Evolutionary conservation across 2,329 filamentous ascomycete species (phyloP), one percentile per base, ranked within the genome.

Genomic region (Aspergillus sp.): DNA sequence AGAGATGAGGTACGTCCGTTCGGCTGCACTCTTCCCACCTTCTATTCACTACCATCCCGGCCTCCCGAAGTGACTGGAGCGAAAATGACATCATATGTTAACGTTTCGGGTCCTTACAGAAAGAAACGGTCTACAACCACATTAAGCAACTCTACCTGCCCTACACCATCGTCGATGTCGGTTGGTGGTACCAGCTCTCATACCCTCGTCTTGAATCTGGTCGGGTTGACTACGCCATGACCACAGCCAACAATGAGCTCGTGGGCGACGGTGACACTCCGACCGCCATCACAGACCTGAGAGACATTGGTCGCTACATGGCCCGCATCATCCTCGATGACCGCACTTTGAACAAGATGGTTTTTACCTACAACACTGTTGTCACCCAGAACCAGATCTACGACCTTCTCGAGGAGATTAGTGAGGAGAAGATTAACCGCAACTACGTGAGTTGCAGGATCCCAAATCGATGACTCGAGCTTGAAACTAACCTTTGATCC

Each of bases 81-180:
- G 25, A 20, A n/a, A 32, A 35, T 45, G 25, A 30, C 27, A 41
- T 32, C 25, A 30, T 37, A 17, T 13, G 38, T 43, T 41, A 44
- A 41, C 22, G 30, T 39, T 17, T 41, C 13, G 20, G 7, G n/a
- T 23, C 17, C 19, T 9, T 42, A 32, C 51, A 74, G 63, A 81
- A 81, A 66, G 75, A 81, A 53, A 61, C 67, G 2, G 66, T 80
- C 10, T 70, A 76, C 56, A 70, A 76, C 48, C 70, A 76, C 46
- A 66, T 81, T 49, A 73, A 74, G 54, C 62, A 67, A 46, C 56
- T 76, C 1, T 61, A 67, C 27, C 67, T 82, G 1, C 75, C 76
- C 0, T 82, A 75, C 62, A 82, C 79, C 5, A 65, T 78, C 55
- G 73, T 82, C 44, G 79, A 82, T 51, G 71, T 80, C 10, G 79